Evolutionary conservation across 768 basidiomycete species (phyloP), one percentile per base, ranked within the genome.

Genomic region (Xerocomus spinulosus): DNA sequence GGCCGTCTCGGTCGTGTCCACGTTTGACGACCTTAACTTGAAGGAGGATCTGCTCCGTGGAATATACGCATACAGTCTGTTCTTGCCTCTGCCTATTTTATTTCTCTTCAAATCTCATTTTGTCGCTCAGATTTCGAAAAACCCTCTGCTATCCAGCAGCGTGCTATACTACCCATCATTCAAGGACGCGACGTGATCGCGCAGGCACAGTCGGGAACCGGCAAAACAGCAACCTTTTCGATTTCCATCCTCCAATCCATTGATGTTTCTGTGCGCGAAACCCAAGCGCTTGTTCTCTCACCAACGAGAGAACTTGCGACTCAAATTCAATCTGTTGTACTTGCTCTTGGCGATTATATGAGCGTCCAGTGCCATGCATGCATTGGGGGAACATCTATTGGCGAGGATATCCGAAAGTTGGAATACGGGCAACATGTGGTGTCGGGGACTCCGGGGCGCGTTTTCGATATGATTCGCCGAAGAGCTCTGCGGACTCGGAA

Each of bases 211-310:
- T 96, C 94, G 28, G 95, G 95, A 67, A 97, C 95, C 30, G 95
- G 95, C 79, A 99, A 98, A 90, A 99, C 95, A 9, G 95, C 95
- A 6, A 96, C 95, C 17, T 97, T 97, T 73, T 94, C 93, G 57
- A 96, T 99, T 67, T 89, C 94, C 57, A 92, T 96, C 68, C 83
- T 99, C 44, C 95, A 99, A 68, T 92, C 91, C 54, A 96, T 99
- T 81, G 95, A 99, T 68, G 83, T 90, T 35, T 85, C 88, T 32
- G 80, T 97, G 42, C 84, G 93, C 52, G 93, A 96, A 72, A 93
- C 92, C 3, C 95, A 98, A 69, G 95, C 92, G 0, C 84, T 99
- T 42, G 87, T 99, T 49, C 80, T 99, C 29, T 96, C 95, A 6
- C 95, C 95, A 4, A 99, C 95, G n/a, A 89, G 95, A 55, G 95